These are phyloP conservation scores for Ophiocordyceps unilateralis DNA, from an alignment of 2,329 filamentous ascomycete genomes.

Conservation along the genomic window DNA sequence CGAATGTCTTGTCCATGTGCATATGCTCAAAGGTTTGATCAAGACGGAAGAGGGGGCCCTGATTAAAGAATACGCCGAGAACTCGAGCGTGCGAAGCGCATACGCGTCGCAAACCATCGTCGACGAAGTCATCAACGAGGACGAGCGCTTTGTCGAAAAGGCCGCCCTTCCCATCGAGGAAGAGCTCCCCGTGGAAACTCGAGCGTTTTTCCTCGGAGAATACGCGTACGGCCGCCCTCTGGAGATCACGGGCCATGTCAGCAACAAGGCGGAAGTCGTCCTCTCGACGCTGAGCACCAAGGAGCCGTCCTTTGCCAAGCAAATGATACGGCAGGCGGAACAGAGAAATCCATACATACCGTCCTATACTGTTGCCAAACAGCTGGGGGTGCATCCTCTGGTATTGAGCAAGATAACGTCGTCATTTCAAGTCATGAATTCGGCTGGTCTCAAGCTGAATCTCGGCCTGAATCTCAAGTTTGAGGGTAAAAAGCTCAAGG, in stretches of 20 bases:
- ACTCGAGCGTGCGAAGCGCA: conserved; percentile 71
- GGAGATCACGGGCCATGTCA: conserved; percentile 59
- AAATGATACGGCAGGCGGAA: conserved; percentile 56
- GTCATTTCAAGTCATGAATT: conserved; percentile 64
- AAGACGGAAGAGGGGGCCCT: conserved; percentile 86
- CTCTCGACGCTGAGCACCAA: conserved; percentile 55
- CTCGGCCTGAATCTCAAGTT: conserved; percentile 94
- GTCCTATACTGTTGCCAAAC: conserved; percentile 74
- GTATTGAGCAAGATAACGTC: conserved; percentile 93
- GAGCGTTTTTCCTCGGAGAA: conserved; percentile 86
- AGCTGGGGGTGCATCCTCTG: conserved; percentile 66
- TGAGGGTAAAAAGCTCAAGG: conserved; percentile 86
- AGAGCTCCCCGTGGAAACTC: conserved; percentile 70
- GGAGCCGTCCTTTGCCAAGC: conserved; percentile 66
- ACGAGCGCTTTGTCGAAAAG: conserved; percentile 83
- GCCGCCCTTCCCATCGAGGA: conserved; percentile 76
- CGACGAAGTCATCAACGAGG: conserved; percentile 75
- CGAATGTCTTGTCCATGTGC: conserved; percentile 78
- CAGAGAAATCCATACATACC: conserved; percentile 60
- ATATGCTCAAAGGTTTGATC: conserved; percentile 78
- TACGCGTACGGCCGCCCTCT: conserved; percentile 82
- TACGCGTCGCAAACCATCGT: conserved; percentile 88
- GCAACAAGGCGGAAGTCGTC: conserved; percentile 61
- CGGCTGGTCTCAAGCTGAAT: conserved; percentile 72
- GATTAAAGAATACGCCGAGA: conserved; percentile 79